These are phyloP conservation scores for Phytophthora litchii DNA, from an alignment of 352 stramenopile species.

Conservation along the genomic window DNA sequence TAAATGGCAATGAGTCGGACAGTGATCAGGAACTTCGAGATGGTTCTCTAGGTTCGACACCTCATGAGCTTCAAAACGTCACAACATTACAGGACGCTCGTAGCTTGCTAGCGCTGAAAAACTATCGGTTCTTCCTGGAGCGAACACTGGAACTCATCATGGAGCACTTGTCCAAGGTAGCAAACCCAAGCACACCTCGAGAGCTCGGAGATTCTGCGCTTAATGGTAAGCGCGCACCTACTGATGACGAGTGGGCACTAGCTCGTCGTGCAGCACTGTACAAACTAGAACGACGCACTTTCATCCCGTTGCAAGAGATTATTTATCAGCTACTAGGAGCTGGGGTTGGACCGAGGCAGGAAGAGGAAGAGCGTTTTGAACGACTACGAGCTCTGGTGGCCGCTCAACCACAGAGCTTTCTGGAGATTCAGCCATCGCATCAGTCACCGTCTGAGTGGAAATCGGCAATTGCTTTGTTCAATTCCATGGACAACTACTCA, in stretches of 20 bases:
- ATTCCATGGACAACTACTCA: slow-evolving; percentile 77
- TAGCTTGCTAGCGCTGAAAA: slow-evolving; percentile 66
- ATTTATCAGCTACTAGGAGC: slow-evolving; percentile 67
- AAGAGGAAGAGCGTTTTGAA: slow-evolving; percentile 62
- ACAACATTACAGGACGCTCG: slow-evolving; percentile 54
- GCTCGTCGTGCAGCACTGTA: slow-evolving; percentile 54
- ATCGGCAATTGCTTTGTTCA: slow-evolving; percentile 48
- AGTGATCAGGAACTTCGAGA: slow-evolving; percentile 37
- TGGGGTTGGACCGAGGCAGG: slow-evolving; percentile 27
- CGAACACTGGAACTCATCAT: slow-evolving; percentile 59
- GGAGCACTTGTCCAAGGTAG: slow-evolving; percentile 38
- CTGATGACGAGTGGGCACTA: slow-evolving; percentile 61
- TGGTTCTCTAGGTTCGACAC: slow-evolving; percentile 24
- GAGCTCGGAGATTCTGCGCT: slow-evolving; percentile 20
- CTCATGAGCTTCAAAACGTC: slow-evolving; percentile 40
- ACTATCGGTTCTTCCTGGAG: slow-evolving; percentile 80
- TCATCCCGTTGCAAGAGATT: slow-evolving; percentile 69
- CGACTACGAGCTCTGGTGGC: slow-evolving; percentile 51
- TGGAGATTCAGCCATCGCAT: slow-evolving; percentile 64
- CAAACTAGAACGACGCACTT: slow-evolving; percentile 68
- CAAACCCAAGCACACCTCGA: slow-evolving; percentile 24
- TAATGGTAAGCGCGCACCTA: slow-evolving; percentile 25
- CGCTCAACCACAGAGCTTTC: slow-evolving; percentile 52
- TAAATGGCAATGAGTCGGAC: slow-evolving; percentile 26
- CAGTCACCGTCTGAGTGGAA: slow-evolving; percentile 65